These are phyloP conservation scores for Entomortierella beljakovae DNA, from an alignment of 192 early-diverging fungal genomes.

Conservation along the genomic window DNA sequence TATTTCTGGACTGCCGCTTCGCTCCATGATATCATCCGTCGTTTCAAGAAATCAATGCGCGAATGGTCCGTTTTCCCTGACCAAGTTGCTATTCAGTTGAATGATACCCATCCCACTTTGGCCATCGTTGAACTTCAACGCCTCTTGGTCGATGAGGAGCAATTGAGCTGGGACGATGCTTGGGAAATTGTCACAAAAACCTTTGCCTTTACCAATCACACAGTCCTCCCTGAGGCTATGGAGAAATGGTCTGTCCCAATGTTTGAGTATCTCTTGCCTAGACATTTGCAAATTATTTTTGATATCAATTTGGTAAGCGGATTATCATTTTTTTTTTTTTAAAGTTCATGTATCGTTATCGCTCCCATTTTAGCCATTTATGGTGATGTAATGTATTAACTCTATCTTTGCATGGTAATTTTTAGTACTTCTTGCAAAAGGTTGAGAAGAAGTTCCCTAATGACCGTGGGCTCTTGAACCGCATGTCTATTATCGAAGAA, in stretches of 20 bases:
- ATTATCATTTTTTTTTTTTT: neutral
- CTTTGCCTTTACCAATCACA: conserved; percentile 99
- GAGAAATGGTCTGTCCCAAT: conserved; percentile 98
- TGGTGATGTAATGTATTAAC: no score
- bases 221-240: conserved; percentile 97
- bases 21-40: conserved; percentile 88
- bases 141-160: conserved; percentile 91
- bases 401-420: no score
- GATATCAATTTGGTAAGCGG: conserved; percentile 90
- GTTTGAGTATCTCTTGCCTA: conserved; percentile 91
- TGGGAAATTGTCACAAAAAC: conserved; percentile 92
- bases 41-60: conserved; percentile 90
- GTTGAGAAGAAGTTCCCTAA: conserved; percentile 89
- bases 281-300: conserved; percentile 99
- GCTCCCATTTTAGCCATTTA: no score
- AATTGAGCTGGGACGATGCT: conserved; percentile 92
- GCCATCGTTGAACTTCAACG: conserved; percentile 95
- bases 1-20: conserved; percentile 96
- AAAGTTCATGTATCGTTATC: neutral
- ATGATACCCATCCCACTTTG: conserved; percentile 98
- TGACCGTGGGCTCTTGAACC: conserved; percentile 87
- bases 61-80: conserved; percentile 92
- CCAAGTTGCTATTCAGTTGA: conserved; percentile 96
- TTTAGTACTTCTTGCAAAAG: conserved; percentile 90
- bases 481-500: conserved; percentile 97